Percentiles rank a stretch among this genome's conserved stretches.
These are phyloP conservation scores for Coprinopsis sp. DNA, from an alignment of 768 basidiomycete species.

Conservation along the genomic window DNA sequence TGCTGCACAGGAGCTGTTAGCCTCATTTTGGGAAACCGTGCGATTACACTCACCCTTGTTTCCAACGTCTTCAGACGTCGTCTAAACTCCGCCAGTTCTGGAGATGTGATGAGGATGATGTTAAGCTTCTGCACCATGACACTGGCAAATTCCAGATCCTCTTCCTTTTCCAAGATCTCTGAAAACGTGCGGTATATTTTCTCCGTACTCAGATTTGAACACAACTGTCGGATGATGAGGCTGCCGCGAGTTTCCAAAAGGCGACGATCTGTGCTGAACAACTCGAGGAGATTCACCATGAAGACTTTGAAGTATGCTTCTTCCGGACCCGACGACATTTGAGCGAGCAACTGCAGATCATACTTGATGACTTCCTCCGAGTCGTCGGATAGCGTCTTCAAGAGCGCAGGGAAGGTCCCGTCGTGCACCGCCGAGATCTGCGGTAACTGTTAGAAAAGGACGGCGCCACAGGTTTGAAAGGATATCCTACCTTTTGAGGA, in stretches of 20 bases:
- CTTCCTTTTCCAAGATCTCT: constrained; percentile 97
- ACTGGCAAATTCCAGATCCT: constrained; percentile 97
- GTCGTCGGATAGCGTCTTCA: constrained; percentile 94
- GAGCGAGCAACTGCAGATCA: constrained; percentile 91
- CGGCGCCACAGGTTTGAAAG: not conserved
- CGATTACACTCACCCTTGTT: constrained; percentile 60
- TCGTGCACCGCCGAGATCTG: constrained; percentile 96
- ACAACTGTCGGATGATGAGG: constrained; percentile 92
- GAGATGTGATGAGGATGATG: constrained; percentile 93
- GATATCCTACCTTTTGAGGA: constrained; percentile 72
- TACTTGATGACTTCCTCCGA: constrained; percentile 98
- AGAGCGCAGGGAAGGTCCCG: constrained; percentile 90
- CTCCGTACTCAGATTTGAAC: constrained; percentile 91
- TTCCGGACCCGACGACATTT: constrained; percentile 93
- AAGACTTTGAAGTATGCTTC: constrained; percentile 94
- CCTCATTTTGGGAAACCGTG: not conserved
- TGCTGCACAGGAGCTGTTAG: constrained; percentile 39
- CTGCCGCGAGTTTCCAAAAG: constrained; percentile 90
- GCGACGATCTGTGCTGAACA: constrained; percentile 92
- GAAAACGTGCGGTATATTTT: constrained; percentile 94
- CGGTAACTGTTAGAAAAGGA: not conserved
- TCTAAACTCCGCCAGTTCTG: constrained; percentile 92
- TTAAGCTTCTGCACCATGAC: constrained; percentile 97
- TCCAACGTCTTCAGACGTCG: constrained; percentile 90
- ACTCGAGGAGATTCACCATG: constrained; percentile 89